Base-by-base conservation (phyloP, 1,139 yeast genomes). In the Starmera stellimalicola region DNA sequence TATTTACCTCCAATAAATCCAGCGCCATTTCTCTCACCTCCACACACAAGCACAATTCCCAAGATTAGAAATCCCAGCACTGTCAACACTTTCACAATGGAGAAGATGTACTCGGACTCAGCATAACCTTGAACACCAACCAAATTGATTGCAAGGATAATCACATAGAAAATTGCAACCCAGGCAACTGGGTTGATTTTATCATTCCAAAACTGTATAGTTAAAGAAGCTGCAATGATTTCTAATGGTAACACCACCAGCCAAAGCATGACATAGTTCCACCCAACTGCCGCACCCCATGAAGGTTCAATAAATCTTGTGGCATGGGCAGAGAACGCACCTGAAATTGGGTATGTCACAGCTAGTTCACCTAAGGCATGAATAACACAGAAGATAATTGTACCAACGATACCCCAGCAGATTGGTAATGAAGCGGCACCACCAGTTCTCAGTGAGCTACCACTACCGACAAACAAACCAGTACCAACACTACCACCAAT, bases 241-340 rank as follows among this genome's bases (percentile, higher is more conserved):
- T 80, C 88, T 41, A 77, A 58, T 2, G 88, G 87, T 41, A 79
- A 55, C 29, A 77, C 76, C 35, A 78, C 68, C 15, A 77, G 64
- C 87, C 85, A 79, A 55, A 73, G 77, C 39, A 77, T 54, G 28
- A 77, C 75, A 52, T 77, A 79, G 55, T 77, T 77, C 72, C 77
- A 72, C 31, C 80, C 84, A 62, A 74, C 70, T 26, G 83, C 77
- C 54, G 83, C 83, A 28, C 85, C 87, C 73, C 81, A 73, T 9
- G 84, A 68, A 2, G 80, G 76, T 47, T 76, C 78, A 24, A 78
- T 64, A 44, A 79, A 79, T 42, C 81, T 63, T 4, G 79, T 68
- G 43, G 78, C 70, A 51, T 73, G 76, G 27, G 77, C 74, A 40
- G 75, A 72, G 54, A 79, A 78, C n/a, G 83, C 77, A 47, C 87